Evolutionary conservation across 2,329 filamentous ascomycete genomes (phyloP).

Genomic region (Colletotrichum phormii): DNA sequence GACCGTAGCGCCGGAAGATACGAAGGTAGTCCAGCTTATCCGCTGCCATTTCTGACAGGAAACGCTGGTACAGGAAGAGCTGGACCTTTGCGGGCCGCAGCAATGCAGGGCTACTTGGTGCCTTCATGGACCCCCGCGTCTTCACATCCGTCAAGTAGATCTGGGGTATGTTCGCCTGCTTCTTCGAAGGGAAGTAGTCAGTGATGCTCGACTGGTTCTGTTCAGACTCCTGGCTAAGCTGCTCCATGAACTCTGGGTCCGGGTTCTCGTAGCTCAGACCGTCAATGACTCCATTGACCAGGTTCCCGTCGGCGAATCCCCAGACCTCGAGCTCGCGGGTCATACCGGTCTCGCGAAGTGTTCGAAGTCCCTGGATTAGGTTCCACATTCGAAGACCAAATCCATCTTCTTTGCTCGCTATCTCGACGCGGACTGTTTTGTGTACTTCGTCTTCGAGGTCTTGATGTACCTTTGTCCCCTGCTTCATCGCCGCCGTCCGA

Average conservation of each 20-base stretch:
- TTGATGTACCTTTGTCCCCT: conserved; percentile 83
- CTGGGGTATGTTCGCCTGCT: conserved; percentile 42
- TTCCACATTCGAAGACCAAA: conserved; percentile 92
- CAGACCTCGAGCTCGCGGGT: conserved; percentile 86
- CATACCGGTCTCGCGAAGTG: conserved; percentile 75
- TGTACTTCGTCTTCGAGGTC: conserved; percentile 88
- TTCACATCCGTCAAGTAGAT: conserved; percentile 92
- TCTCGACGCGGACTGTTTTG: conserved; percentile 77
- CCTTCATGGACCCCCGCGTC: conserved; percentile 74
- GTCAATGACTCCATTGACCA: conserved; percentile 93
- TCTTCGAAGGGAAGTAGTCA: conserved; percentile 51
- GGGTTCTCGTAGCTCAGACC: conserved; percentile 83
- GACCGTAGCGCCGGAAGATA: conserved; percentile 77
- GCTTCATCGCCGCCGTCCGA: conserved; percentile 84
- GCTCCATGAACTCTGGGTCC: conserved; percentile 75
- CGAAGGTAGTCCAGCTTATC: conserved; percentile 76
- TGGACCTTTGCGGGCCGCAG: conserved; percentile 86
- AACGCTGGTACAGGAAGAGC: conserved; percentile 87
- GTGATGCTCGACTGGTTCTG: conserved; percentile 53
- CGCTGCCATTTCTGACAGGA: conserved; percentile 81
- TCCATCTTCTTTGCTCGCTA: conserved; percentile 81
- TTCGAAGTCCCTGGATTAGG: conserved; percentile 84
- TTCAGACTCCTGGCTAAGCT: conserved; percentile 54
- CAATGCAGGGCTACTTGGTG: conserved; percentile 74
- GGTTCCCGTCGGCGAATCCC: conserved; percentile 83